Conservation (phyloP, 495 filamentous ascomycete species). For the Penicillium macrosclerotiorum region DNA sequence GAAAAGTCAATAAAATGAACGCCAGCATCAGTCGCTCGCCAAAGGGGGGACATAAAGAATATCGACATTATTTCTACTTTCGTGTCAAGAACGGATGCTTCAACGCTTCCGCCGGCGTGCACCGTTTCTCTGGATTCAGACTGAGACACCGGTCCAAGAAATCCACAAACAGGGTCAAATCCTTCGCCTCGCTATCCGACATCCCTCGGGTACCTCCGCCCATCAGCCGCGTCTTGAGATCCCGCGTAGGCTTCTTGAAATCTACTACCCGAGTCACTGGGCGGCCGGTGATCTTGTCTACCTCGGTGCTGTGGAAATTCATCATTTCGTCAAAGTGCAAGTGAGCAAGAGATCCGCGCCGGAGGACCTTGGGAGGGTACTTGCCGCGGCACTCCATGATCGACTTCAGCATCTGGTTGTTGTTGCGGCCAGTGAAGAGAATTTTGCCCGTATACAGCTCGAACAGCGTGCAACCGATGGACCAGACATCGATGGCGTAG, state of each 20-base stretch:
- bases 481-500: constrained; percentile 95
- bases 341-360: constrained; percentile 66
- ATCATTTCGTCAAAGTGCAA: constrained; percentile 84
- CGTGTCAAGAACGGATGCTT: constrained; percentile 77
- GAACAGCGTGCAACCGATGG: constrained; percentile 93
- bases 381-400: constrained; percentile 97
- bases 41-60: not conserved
- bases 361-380: constrained; percentile 81
- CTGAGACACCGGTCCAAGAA: constrained; percentile 82
- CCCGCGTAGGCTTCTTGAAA: constrained; percentile 76
- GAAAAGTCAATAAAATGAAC: no score
- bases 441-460: constrained; percentile 98
- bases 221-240: constrained; percentile 74
- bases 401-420: constrained; percentile 94
- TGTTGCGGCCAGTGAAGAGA: constrained; percentile 88
- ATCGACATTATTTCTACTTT: constrained; percentile 3
- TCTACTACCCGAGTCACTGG: constrained; percentile 66
- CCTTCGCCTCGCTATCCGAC: constrained; percentile 70
- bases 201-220: constrained; percentile 68
- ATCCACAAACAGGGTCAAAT: constrained; percentile 78
- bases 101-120: constrained; percentile 80
- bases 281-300: constrained; percentile 81
- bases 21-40: no score
- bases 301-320: constrained; percentile 83
- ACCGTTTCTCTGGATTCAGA: constrained; percentile 90